phyloP scores from a whole-genome alignment of 768 basidiomycete species.

The Termitomyces bulborhizus region DNA sequence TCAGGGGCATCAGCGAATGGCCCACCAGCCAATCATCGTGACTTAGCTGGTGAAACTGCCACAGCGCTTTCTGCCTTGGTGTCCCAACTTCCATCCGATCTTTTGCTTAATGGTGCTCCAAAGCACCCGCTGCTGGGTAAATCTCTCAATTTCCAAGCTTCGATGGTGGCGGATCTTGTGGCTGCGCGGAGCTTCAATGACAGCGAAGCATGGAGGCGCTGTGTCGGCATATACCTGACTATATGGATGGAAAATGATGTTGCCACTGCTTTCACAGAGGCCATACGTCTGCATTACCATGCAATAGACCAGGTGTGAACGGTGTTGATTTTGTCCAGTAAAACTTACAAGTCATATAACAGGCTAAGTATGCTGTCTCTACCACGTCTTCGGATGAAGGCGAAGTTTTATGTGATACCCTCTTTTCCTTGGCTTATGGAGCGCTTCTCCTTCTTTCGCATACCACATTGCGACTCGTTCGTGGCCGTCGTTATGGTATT shows the following conservation, averaged over 20 bases:
- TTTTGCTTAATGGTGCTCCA: conserved; percentile 36
- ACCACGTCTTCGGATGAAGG: conserved; percentile 58
- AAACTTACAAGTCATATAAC: conserved; percentile 1
- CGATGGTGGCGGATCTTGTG: conserved; percentile 74
- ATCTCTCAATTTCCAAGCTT: conserved; percentile 67
- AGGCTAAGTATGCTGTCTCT: conserved; percentile 54
- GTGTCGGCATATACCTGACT: conserved; percentile 63
- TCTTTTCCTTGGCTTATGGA: conserved; percentile 95
- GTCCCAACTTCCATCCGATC: conserved; percentile 49
- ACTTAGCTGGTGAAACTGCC: conserved; percentile 58
- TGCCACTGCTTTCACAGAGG: conserved; percentile 48
- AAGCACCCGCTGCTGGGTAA: conserved; percentile 52
- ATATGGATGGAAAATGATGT: conserved; percentile 61
- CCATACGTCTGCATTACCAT: conserved; percentile 65
- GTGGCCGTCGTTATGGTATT: conserved; percentile 92
- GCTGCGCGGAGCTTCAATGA: conserved; percentile 51
- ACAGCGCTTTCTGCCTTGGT: conserved; percentile 51
- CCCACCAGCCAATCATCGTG: conserved; percentile 62
- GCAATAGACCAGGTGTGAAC: conserved; percentile 64
- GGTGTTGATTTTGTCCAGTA: background rate
- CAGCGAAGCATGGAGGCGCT: conserved; percentile 56
- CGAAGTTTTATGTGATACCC: conserved; percentile 84
- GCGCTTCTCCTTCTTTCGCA: conserved; percentile 92
- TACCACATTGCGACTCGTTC: conserved; percentile 82
- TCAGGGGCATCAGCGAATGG: conserved; percentile 78